phyloP scores from a whole-genome alignment of 306 rosid genomes.

The Lithocarpus polystachyus region DNA sequence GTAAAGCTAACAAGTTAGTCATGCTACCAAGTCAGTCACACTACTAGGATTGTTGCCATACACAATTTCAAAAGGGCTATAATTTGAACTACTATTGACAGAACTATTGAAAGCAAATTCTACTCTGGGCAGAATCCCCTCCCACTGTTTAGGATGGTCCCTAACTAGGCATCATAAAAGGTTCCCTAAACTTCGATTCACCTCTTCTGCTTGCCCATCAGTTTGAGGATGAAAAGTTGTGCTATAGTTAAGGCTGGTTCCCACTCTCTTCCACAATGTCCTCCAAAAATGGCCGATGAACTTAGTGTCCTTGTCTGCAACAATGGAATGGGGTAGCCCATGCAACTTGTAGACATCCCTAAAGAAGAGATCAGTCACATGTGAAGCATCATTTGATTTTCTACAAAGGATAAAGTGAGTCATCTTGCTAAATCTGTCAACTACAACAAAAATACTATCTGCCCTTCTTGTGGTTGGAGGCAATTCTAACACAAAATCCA shows the following conservation, averaged over 20 bases:
- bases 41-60: too few species aligned
- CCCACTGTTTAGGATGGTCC: too few species aligned
- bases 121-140: too few species aligned
- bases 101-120: too few species aligned
- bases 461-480: background rate
- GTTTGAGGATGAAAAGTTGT: too few species aligned
- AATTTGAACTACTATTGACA: too few species aligned
- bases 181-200: too few species aligned
- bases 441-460: background rate
- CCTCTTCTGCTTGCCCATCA: rapidly evolving
- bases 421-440: background rate
- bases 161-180: too few species aligned
- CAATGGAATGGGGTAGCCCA: background rate
- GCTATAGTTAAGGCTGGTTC: background rate
- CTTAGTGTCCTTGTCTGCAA: background rate
- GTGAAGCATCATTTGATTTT: background rate
- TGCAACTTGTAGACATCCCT: background rate
- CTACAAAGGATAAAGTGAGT: background rate
- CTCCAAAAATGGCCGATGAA: too few species aligned
- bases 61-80: too few species aligned
- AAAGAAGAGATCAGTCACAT: background rate
- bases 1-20: too few species aligned
- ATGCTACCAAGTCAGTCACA: too few species aligned
- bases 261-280: background rate
- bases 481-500: background rate